Conservation (phyloP, 2,329 filamentous ascomycete genomes). For the Cladosporium sp. region DNA sequence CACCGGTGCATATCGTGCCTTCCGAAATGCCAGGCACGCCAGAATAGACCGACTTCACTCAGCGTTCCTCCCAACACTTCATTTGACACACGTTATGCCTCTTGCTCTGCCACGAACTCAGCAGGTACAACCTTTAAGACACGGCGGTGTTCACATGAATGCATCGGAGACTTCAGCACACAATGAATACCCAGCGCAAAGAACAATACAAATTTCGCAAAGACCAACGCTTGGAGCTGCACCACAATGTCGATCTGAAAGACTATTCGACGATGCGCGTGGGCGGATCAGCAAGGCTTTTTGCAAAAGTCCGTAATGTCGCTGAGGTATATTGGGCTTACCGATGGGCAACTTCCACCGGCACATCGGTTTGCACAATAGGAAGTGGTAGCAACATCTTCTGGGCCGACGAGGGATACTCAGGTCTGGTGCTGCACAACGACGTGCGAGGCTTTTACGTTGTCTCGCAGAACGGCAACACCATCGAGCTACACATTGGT, state of each 20-base stretch:
- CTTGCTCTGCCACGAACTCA: not conserved
- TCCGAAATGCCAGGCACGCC: not conserved
- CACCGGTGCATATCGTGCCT: not conserved
- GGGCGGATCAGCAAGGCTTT: not conserved
- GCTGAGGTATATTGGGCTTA: not conserved
- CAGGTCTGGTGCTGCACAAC: constrained; percentile 1
- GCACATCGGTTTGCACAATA: not conserved
- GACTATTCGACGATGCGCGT: constrained; percentile 1
- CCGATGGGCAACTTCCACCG: not conserved
- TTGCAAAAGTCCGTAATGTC: not conserved
- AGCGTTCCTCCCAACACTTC: not conserved
- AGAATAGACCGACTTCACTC: not conserved
- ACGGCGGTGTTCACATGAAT: no score
- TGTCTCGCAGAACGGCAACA: not conserved
- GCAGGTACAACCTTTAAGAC: not conserved
- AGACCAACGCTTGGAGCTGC: not conserved
- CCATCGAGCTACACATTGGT: not conserved
- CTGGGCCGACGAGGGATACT: constrained; percentile 2
- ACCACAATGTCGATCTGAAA: not conserved
- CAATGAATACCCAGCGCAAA: not conserved
- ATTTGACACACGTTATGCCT: no score
- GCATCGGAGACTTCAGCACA: not conserved
- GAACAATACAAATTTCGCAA: not conserved
- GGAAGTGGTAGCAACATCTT: constrained; percentile 9
- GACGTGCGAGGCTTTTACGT: not conserved